Evolutionary conservation across 371 early-diverging fungal species (phyloP), one percentile per base, ranked within the genome.

Genomic region (Syncephalastrum monosporum): DNA sequence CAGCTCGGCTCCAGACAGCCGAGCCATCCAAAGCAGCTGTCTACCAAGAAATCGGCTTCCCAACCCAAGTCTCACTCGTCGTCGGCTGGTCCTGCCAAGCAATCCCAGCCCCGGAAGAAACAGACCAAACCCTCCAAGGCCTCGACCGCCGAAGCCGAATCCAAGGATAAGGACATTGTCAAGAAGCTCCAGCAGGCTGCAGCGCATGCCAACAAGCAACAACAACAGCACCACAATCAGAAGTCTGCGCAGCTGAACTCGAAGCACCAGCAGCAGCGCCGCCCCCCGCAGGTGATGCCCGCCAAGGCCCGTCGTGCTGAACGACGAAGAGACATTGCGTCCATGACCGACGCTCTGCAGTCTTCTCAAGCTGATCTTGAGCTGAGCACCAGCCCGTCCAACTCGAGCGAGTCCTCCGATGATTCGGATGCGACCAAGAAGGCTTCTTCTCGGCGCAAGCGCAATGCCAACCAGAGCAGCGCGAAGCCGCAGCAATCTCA

Each of bases 41-140:
- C 55, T 14, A 42, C 50, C 21, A 51, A 41, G 23, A 44, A 50
- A 29, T 48, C 8, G 23, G 43, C 17, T 38, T 21, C 44, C 19
- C 68, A 68, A 64, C 43, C 19, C 19, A 48, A 21, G 17, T 48
- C 27, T 33, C 38, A 33, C 2, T 10, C 38, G 38, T 33, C 38
- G 2, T 33, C 10, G 38, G 12, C 66, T 53, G 68, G 68, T 27
- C 58, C 65, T 61, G 67, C 65, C 64, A 53, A 68, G 52, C 64
- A 57, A 47, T 48, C 27, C 19, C 61, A 61, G 23, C 33, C 50
- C 14, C 41, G 52, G 29, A 51, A 50, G 50, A 68, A 65, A 25
- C 43, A 51, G 41, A 51, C 43, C 44, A 55, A 23, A 25, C 29
- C 44, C 12, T 38, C 38, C 10, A 55, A 55, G 47, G 47, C 46